Evolutionary conservation across 768 basidiomycete species (phyloP), one percentile per base, ranked within the genome.

Genomic region (Antrodiella citrinella): DNA sequence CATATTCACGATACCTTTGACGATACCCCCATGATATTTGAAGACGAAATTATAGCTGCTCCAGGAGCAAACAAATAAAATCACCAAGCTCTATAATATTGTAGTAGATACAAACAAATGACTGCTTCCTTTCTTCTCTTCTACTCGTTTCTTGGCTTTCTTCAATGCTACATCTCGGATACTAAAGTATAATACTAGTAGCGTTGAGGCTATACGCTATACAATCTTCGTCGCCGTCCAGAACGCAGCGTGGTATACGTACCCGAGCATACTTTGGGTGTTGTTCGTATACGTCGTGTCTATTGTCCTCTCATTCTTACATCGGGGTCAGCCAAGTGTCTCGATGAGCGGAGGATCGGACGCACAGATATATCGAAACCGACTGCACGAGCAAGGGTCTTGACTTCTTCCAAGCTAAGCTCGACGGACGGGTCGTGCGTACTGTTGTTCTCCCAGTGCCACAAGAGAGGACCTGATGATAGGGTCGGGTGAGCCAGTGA

Each of bases 371-470:
- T 70, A 55, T 82, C 81, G 57, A 98, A 95, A 0, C 95, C 93
- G 10, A 96, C 77, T 44, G 70, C 68, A 20, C 72, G 72, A 2
- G 81, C 84, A 4, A 97, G 74, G 0, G 66, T 65, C 62, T 92
- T 95, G 30, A 96, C 76, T 61, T 97, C 93, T 51, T 90, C 87
- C n/a, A 97, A 68, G 59, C 84, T 85, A 15, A 97, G 73, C 66
- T 97, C 94, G 26, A 98, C 75, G 1, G 89, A 91, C 0, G 81
- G 75, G 55, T 95, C 91, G 54, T 82, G 80, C 39, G 81, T 79
- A 49, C 64, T 74, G 61, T 90, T 92, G 66, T 95, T 94, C 61
- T 97, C 94, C 66, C 84, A 97, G 63, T 98, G 95, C 94, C 95
- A 98, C n/a, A 97, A 68, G 1, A 95, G 69, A 0, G 95, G 95